phyloP scores from a whole-genome alignment of 352 stramenopile species.

The Globisporangium nodosum region DNA sequence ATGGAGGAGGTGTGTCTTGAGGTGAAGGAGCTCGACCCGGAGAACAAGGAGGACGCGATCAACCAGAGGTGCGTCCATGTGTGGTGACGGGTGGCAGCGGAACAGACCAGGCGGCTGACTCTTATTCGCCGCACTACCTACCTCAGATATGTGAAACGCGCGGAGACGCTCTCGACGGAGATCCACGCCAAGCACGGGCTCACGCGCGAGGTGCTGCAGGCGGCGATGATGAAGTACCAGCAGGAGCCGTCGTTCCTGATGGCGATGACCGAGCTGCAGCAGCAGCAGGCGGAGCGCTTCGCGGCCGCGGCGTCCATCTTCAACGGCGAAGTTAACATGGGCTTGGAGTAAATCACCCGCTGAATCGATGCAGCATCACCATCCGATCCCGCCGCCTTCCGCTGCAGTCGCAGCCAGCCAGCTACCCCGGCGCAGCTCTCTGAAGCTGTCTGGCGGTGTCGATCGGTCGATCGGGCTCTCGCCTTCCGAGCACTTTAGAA shows the following conservation, averaged over 20 bases:
- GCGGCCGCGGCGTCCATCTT: slow-evolving; percentile 78
- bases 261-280: slow-evolving; percentile 84
- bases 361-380: neutral
- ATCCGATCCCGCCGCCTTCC: neutral
- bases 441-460: no score
- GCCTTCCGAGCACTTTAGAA: neutral
- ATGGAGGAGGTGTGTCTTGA: slow-evolving; percentile 88
- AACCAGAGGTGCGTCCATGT: slow-evolving; percentile 50
- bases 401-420: no score
- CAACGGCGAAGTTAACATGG: slow-evolving; percentile 89
- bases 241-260: slow-evolving; percentile 84
- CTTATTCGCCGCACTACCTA: neutral
- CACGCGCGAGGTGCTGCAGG: slow-evolving; percentile 81
- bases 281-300: slow-evolving; percentile 83
- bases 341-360: slow-evolving; percentile 48
- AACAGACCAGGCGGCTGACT: neutral
- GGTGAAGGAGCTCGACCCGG: slow-evolving; percentile 82
- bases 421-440: no score
- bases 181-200: slow-evolving; percentile 87
- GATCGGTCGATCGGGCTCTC: neutral
- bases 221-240: slow-evolving; percentile 91
- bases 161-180: slow-evolving; percentile 75
- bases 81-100: neutral
- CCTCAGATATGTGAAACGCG: slow-evolving; percentile 81
- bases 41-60: slow-evolving; percentile 88